phyloP scores from a whole-genome alignment of 2,329 filamentous ascomycete genomes.

The Ophiostoma populinum region DNA sequence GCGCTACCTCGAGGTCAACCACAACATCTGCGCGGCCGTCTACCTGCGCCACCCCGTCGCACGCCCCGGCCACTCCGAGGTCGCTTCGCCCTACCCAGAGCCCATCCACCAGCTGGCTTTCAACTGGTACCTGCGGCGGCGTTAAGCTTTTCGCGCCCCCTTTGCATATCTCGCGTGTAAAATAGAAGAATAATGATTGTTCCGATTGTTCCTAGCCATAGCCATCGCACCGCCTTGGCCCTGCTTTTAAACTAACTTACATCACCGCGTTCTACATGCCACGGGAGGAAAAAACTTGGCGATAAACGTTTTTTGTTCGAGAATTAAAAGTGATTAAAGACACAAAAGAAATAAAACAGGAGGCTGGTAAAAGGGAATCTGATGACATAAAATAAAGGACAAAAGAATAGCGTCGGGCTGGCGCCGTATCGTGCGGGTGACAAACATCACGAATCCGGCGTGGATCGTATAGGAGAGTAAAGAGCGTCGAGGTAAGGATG shows the following conservation, averaged over 20 bases:
- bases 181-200: neutral
- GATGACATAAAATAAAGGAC: constrained; percentile 19
- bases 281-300: no score
- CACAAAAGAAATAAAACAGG: constrained; percentile 22
- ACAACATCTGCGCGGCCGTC: constrained; percentile 87
- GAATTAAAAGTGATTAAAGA: constrained; percentile 28
- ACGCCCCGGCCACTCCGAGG: constrained; percentile 60
- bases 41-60: constrained; percentile 91
- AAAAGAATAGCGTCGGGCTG: constrained; percentile 34
- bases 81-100: constrained; percentile 64
- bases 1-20: constrained; percentile 91
- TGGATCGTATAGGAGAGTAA: constrained; percentile 25
- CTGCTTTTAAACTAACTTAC: no score
- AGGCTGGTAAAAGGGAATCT: constrained; percentile 23
- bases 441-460: constrained; percentile 39
- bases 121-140: constrained; percentile 81
- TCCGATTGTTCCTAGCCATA: no score
- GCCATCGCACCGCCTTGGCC: no score
- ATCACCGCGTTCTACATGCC: no score
- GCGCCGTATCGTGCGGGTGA: constrained; percentile 29
- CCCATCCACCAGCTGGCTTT: constrained; percentile 66
- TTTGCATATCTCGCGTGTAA: neutral
- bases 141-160: neutral
- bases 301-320: constrained; percentile 17
- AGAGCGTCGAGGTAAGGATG: constrained; percentile 14